Evolutionary conservation across 2,329 filamentous ascomycete genomes (phyloP), one percentile per base, ranked within the genome.

Genomic region (Fonsecaea erecta): DNA sequence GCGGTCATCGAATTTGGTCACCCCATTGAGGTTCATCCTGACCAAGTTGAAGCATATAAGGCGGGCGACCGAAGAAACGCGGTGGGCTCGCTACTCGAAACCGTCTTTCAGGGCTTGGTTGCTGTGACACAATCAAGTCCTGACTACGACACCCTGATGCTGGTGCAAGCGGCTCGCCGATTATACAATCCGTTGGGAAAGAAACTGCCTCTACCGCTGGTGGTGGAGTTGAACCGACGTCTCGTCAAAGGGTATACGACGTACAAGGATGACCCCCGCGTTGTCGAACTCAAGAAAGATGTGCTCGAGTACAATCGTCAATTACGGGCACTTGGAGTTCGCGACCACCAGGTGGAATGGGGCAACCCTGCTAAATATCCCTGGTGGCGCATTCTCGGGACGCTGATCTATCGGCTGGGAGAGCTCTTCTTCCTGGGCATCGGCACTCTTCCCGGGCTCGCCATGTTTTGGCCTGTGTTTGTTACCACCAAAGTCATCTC

Each of bases 111-210:
- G 75, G 87, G 90, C 37, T 84, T 98, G 55, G 88, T 91, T 68
- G 86, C 93, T 2, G 95, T 98, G 63, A 98, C 94, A 2, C 93
- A 97, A 43, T 94, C 92, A 14, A 89, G 91, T 40, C 93, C 94
- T 2, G 92, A 98, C 77, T 97, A 97, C 78, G 94, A 98, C 73
- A 98, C 94, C 2, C 83, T 98, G 24, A 97, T 97, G 93, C 85
- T 87, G 75, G 96, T 98, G 65, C 95, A 98, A 84, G 93, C 94
- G 40, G 94, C 93, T 6, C 87, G 95, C 68, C 88, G 95, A 56
- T 83, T 99, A 30, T 99, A 99, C 80, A 97, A 96, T 74, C 91
- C 93, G 11, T 95, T 92, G 56, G 92, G 93, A 72, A 97, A 94
- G 81, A 97, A 96, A 77, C 84, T 98, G 40, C 94, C 94, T 6